Evolutionary conservation across 208 protist species (phyloP).

Genomic region (Porcisia deanei): DNA sequence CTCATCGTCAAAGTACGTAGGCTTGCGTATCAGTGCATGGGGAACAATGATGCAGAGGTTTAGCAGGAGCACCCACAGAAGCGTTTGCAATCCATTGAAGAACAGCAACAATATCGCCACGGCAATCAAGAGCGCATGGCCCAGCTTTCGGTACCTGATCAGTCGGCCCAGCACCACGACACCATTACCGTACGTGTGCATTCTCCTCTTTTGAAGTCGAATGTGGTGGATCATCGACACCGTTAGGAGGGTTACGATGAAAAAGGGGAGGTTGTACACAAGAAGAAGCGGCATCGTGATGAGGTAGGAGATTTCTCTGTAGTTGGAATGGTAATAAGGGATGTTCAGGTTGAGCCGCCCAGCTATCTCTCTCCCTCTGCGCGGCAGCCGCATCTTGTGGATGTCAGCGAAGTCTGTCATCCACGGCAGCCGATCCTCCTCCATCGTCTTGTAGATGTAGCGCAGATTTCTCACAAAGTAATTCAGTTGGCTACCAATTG

Average conservation of each 20-base stretch:
- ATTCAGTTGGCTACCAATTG: conserved; percentile 26
- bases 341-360: conserved; percentile 81
- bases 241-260: conserved; percentile 39
- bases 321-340: conserved; percentile 84
- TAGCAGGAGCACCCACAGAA: conserved; percentile 42
- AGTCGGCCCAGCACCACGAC: conserved; percentile 37
- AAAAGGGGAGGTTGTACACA: conserved; percentile 61
- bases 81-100: conserved; percentile 51
- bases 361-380: conserved; percentile 43
- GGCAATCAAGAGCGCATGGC: conserved; percentile 37
- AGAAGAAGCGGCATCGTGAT: conserved; percentile 69
- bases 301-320: conserved; percentile 62
- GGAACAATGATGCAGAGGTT: conserved; percentile 62
- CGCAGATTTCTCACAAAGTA: conserved; percentile 18
- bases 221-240: conserved; percentile 48
- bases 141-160: conserved; percentile 52
- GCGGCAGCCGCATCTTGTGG: conserved; percentile 52
- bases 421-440: conserved; percentile 76
- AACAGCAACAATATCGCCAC: conserved; percentile 46
- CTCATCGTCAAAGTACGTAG: conserved; percentile 87
- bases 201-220: conserved; percentile 30
- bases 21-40: conserved; percentile 66
- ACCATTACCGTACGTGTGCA: conserved; percentile 22
- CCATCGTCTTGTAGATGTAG: conserved; percentile 28
- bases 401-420: conserved; percentile 63